A percentile compares a stretch with the other conserved stretches of the same genome.
Conservation (phyloP, 805 yeast species). For the Starmerella vaccinii region DNA sequence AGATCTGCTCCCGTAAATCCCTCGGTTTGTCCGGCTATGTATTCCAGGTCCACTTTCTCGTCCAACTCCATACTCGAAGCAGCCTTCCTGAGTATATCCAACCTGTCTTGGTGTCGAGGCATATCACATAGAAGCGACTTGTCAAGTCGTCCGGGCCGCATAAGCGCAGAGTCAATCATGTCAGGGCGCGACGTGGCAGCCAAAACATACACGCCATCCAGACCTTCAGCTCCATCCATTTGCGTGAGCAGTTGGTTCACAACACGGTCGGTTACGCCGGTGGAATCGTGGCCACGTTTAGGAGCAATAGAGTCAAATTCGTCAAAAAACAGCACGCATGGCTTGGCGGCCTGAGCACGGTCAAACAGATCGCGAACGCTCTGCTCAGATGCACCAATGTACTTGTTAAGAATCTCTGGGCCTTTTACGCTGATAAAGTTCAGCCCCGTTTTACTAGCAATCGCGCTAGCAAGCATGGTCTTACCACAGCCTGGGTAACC, state of each 20-base stretch:
- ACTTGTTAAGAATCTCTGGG: conserved; percentile 88
- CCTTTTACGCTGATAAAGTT: conserved; percentile 91
- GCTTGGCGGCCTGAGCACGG: conserved; percentile 88
- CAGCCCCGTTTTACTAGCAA: conserved; percentile 86
- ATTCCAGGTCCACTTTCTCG: conserved; percentile 42
- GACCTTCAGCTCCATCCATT: conserved; percentile 98
- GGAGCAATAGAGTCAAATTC: conserved; percentile 97
- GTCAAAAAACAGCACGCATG: conserved; percentile 85
- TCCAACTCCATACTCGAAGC: conserved; percentile 50
- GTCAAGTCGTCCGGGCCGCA: conserved; percentile 94
- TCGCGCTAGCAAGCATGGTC: conserved; percentile 83
- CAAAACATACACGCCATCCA: conserved; percentile 90
- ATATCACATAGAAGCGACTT: conserved; percentile 83
- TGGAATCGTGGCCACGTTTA: conserved; percentile 92
- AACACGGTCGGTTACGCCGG: conserved; percentile 95
- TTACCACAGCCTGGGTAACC: conserved; percentile 99
- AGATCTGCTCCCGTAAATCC: conserved; percentile 93
- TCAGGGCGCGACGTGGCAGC: conserved; percentile 97
- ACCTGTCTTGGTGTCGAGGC: conserved; percentile 61
- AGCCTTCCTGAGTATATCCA: conserved; percentile 53
- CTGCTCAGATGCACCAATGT: conserved; percentile 95
- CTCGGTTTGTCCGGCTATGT: conserved; percentile 48
- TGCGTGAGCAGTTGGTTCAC: conserved; percentile 95
- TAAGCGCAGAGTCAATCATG: conserved; percentile 82
- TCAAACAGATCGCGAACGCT: conserved; percentile 87